Evolutionary conservation across 2,329 filamentous ascomycete genomes (phyloP), one percentile per base, ranked within the genome.

Genomic region (Talaromyces sp.): DNA sequence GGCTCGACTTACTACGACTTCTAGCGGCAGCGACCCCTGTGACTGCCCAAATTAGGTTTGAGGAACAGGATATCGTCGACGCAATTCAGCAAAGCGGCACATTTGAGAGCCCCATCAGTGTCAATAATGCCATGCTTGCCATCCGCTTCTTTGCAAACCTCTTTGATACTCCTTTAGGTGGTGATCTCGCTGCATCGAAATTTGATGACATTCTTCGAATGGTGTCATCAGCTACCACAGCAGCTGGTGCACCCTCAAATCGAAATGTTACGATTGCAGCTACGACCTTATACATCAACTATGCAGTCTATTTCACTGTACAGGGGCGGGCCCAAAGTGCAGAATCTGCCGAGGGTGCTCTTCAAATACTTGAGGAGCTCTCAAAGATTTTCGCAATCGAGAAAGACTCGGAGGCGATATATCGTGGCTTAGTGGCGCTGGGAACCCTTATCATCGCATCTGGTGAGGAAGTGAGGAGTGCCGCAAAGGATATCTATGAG

Each of bases 41-140:
- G 1, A 84, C 87, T n/a, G 88, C 91, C 1, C 82, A 83, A 7
- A 84, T 85, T 57, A 82, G 85, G 58, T 76, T 82, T 0, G 76
- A 79, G 14, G 74, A 74, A 2, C 78, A 82, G 33, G 87, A 85
- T 39, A 78, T 93, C n/a, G 74, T 90, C 3, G 78, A 83, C 7
- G 77, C 80, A 1, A 77, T 97, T 6, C 81, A 87, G 37, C 74
- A 73, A 48, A 85, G 82, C 58, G 84, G 76, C 0, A 81, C 87
- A 1, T 86, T 88, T 60, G 82, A 86, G 8, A 78, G 83, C 0
- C 81, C 85, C 1, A 80, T 89, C 0, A 87, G 86, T 40, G 83
- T 88, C 60, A 97, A 97, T 75, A 92, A 92, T 67, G 85, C 86
- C 11, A 96, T 98, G 88, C 90, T 99, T 81, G 88, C 89, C 0